These are phyloP conservation scores for Castanea sativa DNA, from an alignment of 306 rosid species.

Conservation along the genomic window DNA sequence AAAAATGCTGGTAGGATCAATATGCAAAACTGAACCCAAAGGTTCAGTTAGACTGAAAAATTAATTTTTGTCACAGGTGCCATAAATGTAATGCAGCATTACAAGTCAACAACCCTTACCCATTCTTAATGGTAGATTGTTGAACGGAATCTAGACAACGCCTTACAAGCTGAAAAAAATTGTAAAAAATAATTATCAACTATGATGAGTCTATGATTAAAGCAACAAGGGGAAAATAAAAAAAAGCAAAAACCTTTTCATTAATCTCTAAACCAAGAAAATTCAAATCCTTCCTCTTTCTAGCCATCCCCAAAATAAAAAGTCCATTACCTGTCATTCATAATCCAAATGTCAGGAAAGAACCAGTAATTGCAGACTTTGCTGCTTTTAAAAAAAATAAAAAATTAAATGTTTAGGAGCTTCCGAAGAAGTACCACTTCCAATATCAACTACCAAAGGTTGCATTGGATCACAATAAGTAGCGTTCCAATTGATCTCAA, in stretches of 20 bases:
- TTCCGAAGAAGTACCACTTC: conserved; percentile 65
- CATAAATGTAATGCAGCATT: background rate
- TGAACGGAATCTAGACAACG: conserved; percentile 58
- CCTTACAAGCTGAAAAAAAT: conserved; percentile 67
- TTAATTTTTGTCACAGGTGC: background rate
- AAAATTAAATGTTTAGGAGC: background rate
- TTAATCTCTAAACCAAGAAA: conserved; percentile 92
- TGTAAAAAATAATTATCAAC: conserved; percentile 1
- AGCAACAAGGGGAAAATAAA: background rate
- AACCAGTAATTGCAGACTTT: conserved; percentile 8
- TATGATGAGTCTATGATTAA: background rate
- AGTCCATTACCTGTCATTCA: conserved; percentile 74
- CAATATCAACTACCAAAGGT: conserved; percentile 86
- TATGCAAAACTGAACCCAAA: background rate
- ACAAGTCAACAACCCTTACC: conserved; percentile 41
- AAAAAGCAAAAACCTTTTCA: conserved; percentile 56
- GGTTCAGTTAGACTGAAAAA: background rate
- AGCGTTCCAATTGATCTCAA: conserved; percentile 66
- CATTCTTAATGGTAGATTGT: conserved; percentile 45
- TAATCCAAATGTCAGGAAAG: conserved; percentile 18
- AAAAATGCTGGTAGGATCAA: conserved; percentile 1
- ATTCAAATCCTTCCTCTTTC: conserved; percentile 64
- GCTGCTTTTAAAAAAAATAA: background rate
- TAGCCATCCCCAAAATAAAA: conserved; percentile 84
- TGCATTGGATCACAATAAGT: conserved; percentile 52